Conservation (phyloP, 805 yeast species). For the Ogataea pini region DNA sequence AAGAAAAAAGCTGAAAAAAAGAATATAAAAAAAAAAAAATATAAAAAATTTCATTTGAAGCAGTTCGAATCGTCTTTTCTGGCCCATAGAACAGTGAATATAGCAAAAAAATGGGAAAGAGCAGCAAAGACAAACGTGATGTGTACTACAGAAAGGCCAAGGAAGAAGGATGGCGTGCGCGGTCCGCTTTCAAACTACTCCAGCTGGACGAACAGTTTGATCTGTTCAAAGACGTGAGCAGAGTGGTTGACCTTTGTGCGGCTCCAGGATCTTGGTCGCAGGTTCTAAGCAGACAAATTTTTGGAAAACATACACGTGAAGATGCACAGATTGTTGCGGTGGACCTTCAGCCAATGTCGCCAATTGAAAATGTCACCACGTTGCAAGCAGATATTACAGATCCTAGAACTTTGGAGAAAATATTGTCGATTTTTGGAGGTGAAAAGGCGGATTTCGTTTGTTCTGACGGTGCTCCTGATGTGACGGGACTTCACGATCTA, state of each 20-base stretch:
- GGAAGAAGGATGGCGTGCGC: conserved; percentile 97
- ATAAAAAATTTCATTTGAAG: conserved; percentile 5
- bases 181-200: conserved; percentile 91
- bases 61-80: too few relatives aligned
- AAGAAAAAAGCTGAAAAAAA: conserved; percentile 1
- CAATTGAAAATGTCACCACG: conserved; percentile 86
- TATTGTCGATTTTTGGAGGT: conserved; percentile 82
- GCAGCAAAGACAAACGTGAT: conserved; percentile 93
- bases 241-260: conserved; percentile 97
- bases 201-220: conserved; percentile 91
- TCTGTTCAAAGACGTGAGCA: conserved; percentile 65
- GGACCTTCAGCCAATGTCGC: conserved; percentile 96
- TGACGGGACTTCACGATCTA: conserved; percentile 93
- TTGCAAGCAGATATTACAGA: conserved; percentile 97
- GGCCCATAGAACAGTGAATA: too few relatives aligned
- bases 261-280: conserved; percentile 99
- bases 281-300: conserved; percentile 74
- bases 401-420: conserved; percentile 79
- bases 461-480: conserved; percentile 98
- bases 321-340: conserved; percentile 80
- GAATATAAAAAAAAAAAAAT: conserved; percentile 5
- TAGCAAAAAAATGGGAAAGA: conserved; percentile 73
- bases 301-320: conserved; percentile 32
- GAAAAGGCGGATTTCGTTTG: conserved; percentile 94
- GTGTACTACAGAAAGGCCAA: conserved; percentile 91